Conservation (phyloP, 2,329 filamentous ascomycete genomes). For the Pseudonectria buxi region DNA sequence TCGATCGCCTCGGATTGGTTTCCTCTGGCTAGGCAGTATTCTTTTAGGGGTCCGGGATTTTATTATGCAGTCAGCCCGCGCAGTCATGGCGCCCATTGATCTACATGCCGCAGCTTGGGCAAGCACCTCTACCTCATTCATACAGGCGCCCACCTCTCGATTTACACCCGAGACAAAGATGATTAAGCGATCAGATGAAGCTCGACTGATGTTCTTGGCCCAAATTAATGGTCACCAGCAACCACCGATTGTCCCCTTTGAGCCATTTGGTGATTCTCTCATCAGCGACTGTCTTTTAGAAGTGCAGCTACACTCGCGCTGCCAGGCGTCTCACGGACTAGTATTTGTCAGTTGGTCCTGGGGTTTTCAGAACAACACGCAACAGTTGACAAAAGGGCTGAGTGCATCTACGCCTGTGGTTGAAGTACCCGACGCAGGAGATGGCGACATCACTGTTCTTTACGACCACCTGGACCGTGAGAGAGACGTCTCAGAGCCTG, state of each 20-base stretch:
- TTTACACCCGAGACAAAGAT: too few relatives aligned
- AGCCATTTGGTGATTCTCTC: too few relatives aligned
- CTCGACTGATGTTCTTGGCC: too few relatives aligned
- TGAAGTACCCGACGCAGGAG: too few relatives aligned
- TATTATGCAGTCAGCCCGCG: constrained; percentile 7
- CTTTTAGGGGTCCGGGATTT: constrained; percentile 3
- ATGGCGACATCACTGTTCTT: too few relatives aligned
- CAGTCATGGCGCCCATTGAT: constrained; percentile 5
- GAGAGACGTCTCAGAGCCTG: too few relatives aligned
- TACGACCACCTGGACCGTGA: too few relatives aligned
- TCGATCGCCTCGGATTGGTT: constrained; percentile 6
- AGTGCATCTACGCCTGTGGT: neutral
- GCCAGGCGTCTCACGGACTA: constrained; percentile 3
- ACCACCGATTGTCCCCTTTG: too few relatives aligned
- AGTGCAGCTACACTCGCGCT: constrained; percentile 6
- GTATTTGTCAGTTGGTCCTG: constrained; percentile 4
- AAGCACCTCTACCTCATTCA: constrained; percentile 4
- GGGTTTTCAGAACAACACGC: constrained; percentile 3
- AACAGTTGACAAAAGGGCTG: neutral
- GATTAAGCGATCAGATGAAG: too few relatives aligned
- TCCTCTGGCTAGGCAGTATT: constrained; percentile 10
- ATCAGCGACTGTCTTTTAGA: constrained; percentile 8
- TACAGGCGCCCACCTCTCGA: too few relatives aligned
- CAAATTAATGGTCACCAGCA: too few relatives aligned
- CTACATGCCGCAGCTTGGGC: constrained; percentile 9